These are phyloP conservation scores for Apiotrichum mycotoxinovorans DNA, from an alignment of 1,284 basidiomycete genomes.

Conservation along the genomic window DNA sequence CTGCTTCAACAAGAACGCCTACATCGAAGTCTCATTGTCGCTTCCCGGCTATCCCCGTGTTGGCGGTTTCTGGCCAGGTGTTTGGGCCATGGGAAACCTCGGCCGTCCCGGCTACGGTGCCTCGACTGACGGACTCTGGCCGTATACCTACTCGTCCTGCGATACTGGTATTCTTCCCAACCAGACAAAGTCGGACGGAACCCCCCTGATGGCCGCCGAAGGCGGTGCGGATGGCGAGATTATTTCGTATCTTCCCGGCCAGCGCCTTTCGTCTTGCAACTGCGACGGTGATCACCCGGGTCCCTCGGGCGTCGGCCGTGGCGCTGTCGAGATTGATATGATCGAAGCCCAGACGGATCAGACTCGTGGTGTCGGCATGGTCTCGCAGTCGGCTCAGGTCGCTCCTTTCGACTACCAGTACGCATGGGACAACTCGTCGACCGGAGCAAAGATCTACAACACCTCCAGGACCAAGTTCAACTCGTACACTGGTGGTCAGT, in stretches of 20 bases:
- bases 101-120: conserved; percentile 56
- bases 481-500: conserved; percentile 68
- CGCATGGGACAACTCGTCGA: conserved; percentile 57
- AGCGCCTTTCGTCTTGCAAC: conserved; percentile 56
- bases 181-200: conserved; percentile 46
- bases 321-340: conserved; percentile 65
- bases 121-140: conserved; percentile 73
- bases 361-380: conserved; percentile 14
- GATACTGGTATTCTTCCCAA: conserved; percentile 32
- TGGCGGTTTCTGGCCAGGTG: conserved; percentile 55
- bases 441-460: conserved; percentile 43
- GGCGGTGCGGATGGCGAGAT: conserved; percentile 30
- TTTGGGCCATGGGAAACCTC: conserved; percentile 53
- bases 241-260: conserved; percentile 50
- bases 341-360: conserved; percentile 57
- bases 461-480: conserved; percentile 61
- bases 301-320: conserved; percentile 57
- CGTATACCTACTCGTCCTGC: conserved; percentile 47
- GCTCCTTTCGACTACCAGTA: conserved; percentile 64
- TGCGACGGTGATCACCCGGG: conserved; percentile 62
- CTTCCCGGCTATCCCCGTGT: conserved; percentile 40
- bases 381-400: conserved; percentile 35
- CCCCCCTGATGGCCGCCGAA: conserved; percentile 43
- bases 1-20: conserved; percentile 48
- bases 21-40: conserved; percentile 43